Evolutionary conservation across 495 filamentous ascomycete species (phyloP), one percentile per base, ranked within the genome.

Genomic region (Penicillium taxi): DNA sequence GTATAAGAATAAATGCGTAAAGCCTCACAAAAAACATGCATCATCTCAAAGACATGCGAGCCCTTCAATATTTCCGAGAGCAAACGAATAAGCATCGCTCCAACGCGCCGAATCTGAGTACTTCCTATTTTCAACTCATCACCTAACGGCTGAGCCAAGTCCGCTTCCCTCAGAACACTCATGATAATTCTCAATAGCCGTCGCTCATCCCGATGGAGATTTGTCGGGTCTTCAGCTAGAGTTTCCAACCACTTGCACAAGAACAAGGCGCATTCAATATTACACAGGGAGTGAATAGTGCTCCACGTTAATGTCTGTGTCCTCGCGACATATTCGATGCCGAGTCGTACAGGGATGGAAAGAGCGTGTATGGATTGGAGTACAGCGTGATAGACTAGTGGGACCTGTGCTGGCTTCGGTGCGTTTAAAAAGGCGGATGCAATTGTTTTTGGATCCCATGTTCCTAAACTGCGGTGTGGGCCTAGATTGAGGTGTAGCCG

Each of bases 301-400:
- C 55, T 58, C 65, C 63, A 69, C 2, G 59, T 48, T 12, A 63
- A 50, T 0, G 53, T 55, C 22, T 64, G 52, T 5, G 55, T 60
- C 8, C 37, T 48, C 5, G 59, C 54, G 15, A 65, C 50, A 12
- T 55, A 60, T 9, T 48, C 35, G 4, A 69, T 40, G 9, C 65
- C 65, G 1, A 67, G 48, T 14, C 55, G 52, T 3, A 67, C 60
- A 0, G 59, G 63, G 8, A 67, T 56, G 20, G 56, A 62, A 11
- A 69, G 46, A 12, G 63, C 59, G 28, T 69, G 65, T 1, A 53
- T 57, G 12, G 53, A 53, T 28, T 69, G 59, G 1, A 65, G 32
- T 16, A 64, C 29, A 3, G 65, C 58, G 4, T 49, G 52, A 5
- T 56, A 42, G 1, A 63, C 36, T 13, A 45, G 48, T 0, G 48